Evolutionary conservation across 2,329 filamentous ascomycete species (phyloP).

Genomic region (Phaeosphaeria sp.): DNA sequence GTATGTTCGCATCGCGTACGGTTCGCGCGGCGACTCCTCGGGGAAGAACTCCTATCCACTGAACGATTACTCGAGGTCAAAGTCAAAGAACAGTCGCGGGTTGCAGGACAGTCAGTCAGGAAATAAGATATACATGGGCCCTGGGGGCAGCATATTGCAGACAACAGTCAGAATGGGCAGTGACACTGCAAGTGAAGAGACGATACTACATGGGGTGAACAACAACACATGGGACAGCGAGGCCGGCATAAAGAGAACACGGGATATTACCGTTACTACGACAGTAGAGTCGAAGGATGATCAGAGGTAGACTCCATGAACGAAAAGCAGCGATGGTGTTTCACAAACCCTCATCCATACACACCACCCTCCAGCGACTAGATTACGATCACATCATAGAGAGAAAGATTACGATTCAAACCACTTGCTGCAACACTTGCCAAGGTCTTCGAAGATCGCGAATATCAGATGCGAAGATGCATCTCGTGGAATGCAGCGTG

Average conservation of each 20-base stretch:
- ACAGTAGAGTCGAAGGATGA: slow-evolving; percentile 14
- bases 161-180: slow-evolving; percentile 28
- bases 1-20: slow-evolving; percentile 47
- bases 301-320: background rate
- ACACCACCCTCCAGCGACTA: background rate
- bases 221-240: slow-evolving; percentile 5
- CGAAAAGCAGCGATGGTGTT: background rate
- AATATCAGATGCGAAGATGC: background rate
- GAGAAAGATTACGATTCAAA: background rate
- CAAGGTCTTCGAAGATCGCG: background rate
- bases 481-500: background rate
- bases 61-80: slow-evolving; percentile 14
- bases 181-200: slow-evolving; percentile 36
- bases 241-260: slow-evolving; percentile 9
- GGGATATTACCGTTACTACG: slow-evolving; percentile 20
- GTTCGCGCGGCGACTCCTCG: slow-evolving; percentile 25
- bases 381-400: background rate
- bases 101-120: slow-evolving; percentile 5
- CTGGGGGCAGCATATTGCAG: slow-evolving; percentile 21
- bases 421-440: background rate
- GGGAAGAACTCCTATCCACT: slow-evolving; percentile 26
- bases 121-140: slow-evolving; percentile 28
- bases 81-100: slow-evolving; percentile 15
- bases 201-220: slow-evolving; percentile 20
- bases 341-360: background rate